Evolutionary conservation across 1,284 basidiomycete species (phyloP), one percentile per base, ranked within the genome.

Genomic region (Cryptococcus jaspeensis): DNA sequence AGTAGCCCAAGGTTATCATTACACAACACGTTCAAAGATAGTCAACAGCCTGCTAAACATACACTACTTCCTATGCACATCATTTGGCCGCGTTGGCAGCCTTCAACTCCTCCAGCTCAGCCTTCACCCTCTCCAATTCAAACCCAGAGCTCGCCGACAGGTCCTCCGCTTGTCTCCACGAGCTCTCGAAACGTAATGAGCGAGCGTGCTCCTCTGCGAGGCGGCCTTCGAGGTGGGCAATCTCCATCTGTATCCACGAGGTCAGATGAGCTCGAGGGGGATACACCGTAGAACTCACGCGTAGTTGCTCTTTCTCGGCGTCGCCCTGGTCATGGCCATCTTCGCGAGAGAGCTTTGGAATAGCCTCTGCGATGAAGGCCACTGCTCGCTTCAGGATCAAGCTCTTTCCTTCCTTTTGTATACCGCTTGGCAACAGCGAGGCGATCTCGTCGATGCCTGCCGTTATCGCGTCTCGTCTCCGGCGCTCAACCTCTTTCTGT

Each of bases 401-500:
- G 2, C 72, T 68, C 58, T 76, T 76, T 42, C 73, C 72, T 25
- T 68, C 53, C 58, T 73, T 73, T 20, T 70, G 70, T 25, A 52
- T 53, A 2, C 87, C 88, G 62, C 86, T 88, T 7, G 93, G 93
- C 2, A 96, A 88, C 66, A 94, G 91, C 8, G 87, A 84, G 1
- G 89, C 88, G 23, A 98, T 85, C 71, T 92, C 89, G 72, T 89
- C 92, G 79, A 98, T 96, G 0, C 93, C 93, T 60, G 94, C 90
- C 75, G 95, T 95, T 80, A 98, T 97, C 68, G 92, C 93, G 18
- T 92, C 90, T 55, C 94, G 83, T 50, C 94, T 87, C 44, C 92
- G 84, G 56, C 93, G 88, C 77, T 98, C 94, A 12, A 97, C 94
- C 78, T 97, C 94, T 88, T 96, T 96, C 91, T 95, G 71, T 45